Percentiles rank a stretch among this genome's conserved stretches.
Conservation (phyloP, 169 alveolate genomes). For the Plasmodium malariae region DNA sequence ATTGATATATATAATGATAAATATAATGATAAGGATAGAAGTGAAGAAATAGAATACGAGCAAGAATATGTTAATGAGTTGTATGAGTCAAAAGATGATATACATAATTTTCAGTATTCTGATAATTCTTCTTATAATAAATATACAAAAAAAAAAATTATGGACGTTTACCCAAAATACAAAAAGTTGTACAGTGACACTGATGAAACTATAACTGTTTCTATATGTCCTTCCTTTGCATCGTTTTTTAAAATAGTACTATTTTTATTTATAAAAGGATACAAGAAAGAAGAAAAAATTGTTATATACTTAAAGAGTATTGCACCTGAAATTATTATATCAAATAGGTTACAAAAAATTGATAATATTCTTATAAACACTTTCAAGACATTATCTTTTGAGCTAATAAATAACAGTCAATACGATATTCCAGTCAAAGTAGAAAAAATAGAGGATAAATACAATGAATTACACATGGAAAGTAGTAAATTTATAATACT, state of each 20-base stretch:
- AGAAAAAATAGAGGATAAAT: constrained; percentile 54
- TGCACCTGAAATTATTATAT: constrained; percentile 55
- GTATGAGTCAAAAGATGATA: not conserved
- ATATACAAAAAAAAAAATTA: constrained; percentile 7
- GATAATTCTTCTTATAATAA: constrained; percentile 3
- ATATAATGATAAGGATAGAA: not conserved
- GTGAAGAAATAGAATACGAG: not conserved
- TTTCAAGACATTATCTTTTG: constrained; percentile 28
- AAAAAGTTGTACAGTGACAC: constrained; percentile 44
- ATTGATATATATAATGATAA: too few relatives aligned
- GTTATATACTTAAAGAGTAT: constrained; percentile 54
- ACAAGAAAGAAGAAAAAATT: constrained; percentile 47
- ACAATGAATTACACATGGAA: constrained; percentile 39
- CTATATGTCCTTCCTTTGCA: constrained; percentile 48
- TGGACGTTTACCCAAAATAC: constrained; percentile 34
- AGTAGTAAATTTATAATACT: constrained; percentile 14
- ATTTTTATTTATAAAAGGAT: constrained; percentile 65
- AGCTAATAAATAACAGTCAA: constrained; percentile 22
- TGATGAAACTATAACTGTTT: constrained; percentile 19
- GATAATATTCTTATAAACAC: constrained; percentile 49
- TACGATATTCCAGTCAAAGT: constrained; percentile 19
- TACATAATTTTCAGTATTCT: not conserved
- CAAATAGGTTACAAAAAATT: constrained; percentile 6
- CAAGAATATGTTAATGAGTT: not conserved
- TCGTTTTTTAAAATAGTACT: constrained; percentile 57